These are phyloP conservation scores for Metschnikowia noctiluminum DNA, from an alignment of 805 yeast genomes.

Conservation along the genomic window DNA sequence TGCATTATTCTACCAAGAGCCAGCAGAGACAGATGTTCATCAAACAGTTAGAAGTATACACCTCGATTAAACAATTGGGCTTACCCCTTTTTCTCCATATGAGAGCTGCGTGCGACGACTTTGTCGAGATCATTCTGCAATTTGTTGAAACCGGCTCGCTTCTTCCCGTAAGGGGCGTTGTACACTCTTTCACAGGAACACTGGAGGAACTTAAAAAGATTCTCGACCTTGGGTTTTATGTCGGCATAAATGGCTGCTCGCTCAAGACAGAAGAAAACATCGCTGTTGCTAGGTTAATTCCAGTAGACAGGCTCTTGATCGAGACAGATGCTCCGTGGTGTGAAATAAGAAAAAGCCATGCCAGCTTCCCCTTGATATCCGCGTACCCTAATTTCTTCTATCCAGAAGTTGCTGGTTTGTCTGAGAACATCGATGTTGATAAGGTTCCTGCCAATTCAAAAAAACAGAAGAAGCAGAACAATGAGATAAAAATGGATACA, in stretches of 20 bases:
- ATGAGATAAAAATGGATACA: constrained; percentile 41
- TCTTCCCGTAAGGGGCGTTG: constrained; percentile 63
- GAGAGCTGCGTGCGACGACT: constrained; percentile 83
- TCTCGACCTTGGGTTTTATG: constrained; percentile 56
- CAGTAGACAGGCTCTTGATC: constrained; percentile 65
- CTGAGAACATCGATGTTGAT: neutral
- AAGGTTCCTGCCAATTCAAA: neutral
- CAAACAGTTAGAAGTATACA: constrained; percentile 65
- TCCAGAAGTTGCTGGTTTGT: constrained; percentile 30
- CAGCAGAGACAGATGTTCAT: constrained; percentile 67
- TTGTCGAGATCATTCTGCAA: constrained; percentile 59
- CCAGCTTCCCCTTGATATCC: constrained; percentile 57
- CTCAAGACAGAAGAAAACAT: constrained; percentile 74
- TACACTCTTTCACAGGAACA: constrained; percentile 93
- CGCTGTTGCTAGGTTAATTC: constrained; percentile 62
- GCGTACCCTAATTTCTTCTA: constrained; percentile 55
- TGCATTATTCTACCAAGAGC: constrained; percentile 67
- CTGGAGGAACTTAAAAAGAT: constrained; percentile 56
- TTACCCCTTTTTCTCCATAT: constrained; percentile 88
- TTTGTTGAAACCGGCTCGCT: constrained; percentile 46
- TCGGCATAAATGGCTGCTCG: constrained; percentile 93
- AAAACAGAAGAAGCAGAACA: constrained; percentile 13
- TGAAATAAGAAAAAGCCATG: constrained; percentile 82
- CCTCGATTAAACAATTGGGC: constrained; percentile 37
- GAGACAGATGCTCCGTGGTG: constrained; percentile 99